Conservation (phyloP, 768 basidiomycete species). For the Leccinum subgranulosum region DNA sequence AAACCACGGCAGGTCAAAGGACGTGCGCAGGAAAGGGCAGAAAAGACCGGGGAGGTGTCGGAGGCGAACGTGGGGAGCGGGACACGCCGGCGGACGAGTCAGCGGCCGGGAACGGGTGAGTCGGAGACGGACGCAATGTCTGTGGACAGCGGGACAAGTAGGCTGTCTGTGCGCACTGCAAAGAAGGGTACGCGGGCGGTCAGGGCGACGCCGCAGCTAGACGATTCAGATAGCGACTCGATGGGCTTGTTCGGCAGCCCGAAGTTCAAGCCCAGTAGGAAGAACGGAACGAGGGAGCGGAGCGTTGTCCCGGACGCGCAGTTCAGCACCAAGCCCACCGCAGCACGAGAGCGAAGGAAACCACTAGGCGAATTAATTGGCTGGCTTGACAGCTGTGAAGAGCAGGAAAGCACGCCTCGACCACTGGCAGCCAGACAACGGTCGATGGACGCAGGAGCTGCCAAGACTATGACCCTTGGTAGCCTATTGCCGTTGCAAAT, state of each 20-base stretch:
- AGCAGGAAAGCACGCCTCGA: conserved; percentile 25
- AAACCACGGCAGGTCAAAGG: conserved; percentile 5
- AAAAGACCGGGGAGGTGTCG: background rate
- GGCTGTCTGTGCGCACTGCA: conserved; percentile 2
- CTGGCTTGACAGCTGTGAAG: conserved; percentile 5
- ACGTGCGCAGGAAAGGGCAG: background rate
- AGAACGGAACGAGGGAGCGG: background rate
- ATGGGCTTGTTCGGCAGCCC: background rate
- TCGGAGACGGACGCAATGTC: conserved; percentile 30
- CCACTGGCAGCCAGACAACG: conserved; percentile 9
- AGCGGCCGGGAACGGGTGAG: conserved; percentile 1
- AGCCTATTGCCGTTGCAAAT: conserved; percentile 15
- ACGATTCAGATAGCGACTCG: background rate
- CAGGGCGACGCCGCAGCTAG: background rate
- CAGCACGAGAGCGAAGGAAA: background rate
- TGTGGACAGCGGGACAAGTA: conserved; percentile 21
- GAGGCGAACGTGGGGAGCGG: background rate
- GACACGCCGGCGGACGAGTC: conserved; percentile 1
- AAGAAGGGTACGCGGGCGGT: background rate
- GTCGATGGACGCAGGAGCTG: background rate
- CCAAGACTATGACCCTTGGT: background rate
- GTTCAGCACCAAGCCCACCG: background rate
- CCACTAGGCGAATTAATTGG: background rate
- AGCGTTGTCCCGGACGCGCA: background rate
- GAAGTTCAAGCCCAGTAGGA: background rate